Evolutionary conservation across 2,329 filamentous ascomycete genomes (phyloP).

Genomic region (Talaromyces funiculosus): DNA sequence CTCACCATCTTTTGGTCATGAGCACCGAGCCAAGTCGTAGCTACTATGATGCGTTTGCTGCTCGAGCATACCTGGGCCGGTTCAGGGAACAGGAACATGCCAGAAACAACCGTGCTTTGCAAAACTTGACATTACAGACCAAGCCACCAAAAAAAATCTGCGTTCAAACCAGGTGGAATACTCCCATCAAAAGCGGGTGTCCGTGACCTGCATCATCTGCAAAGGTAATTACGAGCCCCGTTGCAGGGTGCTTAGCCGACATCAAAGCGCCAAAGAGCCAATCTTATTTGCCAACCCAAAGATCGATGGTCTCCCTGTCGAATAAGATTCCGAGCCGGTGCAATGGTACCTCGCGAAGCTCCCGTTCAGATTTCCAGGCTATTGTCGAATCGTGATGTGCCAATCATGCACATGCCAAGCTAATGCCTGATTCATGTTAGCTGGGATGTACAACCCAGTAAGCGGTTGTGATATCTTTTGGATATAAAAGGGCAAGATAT

Average conservation of each 20-base stretch:
- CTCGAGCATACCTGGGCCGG: too few species aligned
- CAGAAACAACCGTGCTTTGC: background rate
- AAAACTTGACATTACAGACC: background rate
- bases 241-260: background rate
- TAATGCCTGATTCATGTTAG: background rate
- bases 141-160: background rate
- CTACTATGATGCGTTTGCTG: background rate
- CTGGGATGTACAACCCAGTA: background rate
- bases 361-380: background rate
- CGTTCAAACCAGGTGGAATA: background rate
- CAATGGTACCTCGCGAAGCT: background rate
- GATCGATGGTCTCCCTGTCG: background rate
- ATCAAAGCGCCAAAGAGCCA: background rate
- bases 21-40: background rate
- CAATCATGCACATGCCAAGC: background rate
- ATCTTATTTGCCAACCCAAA: background rate
- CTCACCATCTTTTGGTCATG: background rate
- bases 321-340: background rate
- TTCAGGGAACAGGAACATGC: too few species aligned
- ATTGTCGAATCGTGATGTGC: background rate
- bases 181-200: background rate
- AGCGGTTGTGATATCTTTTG: background rate
- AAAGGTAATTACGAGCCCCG: too few species aligned
- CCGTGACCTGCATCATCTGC: background rate
- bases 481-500: background rate